Conservation (phyloP, 2,329 filamentous ascomycete genomes). For the Paraconiothyrium sp. region DNA sequence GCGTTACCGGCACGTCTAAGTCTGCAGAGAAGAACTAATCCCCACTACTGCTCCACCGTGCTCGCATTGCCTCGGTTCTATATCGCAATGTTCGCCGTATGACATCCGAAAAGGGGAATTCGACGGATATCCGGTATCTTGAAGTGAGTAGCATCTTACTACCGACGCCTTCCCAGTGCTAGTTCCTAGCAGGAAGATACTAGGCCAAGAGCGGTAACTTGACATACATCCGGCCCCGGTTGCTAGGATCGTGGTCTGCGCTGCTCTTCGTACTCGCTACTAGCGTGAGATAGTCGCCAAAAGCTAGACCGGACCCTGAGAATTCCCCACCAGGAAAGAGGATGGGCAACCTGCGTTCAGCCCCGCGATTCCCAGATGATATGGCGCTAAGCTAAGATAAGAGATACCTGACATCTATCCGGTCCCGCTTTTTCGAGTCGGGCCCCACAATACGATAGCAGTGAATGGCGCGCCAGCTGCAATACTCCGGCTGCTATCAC, state of each 20-base stretch:
- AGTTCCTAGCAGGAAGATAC: background rate
- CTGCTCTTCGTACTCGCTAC: too few relatives aligned
- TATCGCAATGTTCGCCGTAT: background rate
- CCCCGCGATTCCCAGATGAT: background rate
- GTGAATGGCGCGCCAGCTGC: background rate
- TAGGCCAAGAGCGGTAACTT: background rate
- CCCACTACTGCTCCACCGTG: background rate
- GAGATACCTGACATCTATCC: background rate
- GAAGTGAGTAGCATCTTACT: background rate
- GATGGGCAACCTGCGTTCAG: background rate
- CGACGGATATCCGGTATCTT: background rate
- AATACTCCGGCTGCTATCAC: background rate
- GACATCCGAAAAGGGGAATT: background rate
- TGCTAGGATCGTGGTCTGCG: too few relatives aligned
- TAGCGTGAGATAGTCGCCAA: too few relatives aligned
- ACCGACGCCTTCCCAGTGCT: background rate
- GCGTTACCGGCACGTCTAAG: background rate
- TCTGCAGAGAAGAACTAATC: background rate
- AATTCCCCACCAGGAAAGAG: background rate
- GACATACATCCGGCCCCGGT: background rate
- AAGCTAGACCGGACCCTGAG: background rate
- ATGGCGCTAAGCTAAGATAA: background rate
- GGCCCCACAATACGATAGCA: background rate
- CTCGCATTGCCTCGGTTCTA: background rate
- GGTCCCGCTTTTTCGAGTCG: slow-evolving; percentile 5